phyloP scores from a whole-genome alignment of 805 yeast genomes.

The Lachancea cidri region DNA sequence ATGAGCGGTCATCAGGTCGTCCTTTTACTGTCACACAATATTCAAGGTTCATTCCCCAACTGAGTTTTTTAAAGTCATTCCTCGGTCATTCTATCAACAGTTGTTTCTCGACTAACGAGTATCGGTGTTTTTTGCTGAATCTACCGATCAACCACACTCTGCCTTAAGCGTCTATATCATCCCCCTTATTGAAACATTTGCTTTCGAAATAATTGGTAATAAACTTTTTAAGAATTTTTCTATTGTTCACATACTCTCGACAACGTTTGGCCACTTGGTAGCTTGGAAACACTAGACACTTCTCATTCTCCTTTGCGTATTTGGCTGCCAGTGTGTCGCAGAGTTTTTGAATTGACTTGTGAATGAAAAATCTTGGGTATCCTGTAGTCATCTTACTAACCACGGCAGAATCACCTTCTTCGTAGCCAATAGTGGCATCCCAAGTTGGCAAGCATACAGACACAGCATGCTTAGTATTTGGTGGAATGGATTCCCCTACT shows the following conservation, averaged over 20 bases:
- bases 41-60: no score
- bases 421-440: conserved; percentile 87
- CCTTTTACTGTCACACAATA: no score
- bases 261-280: conserved; percentile 67
- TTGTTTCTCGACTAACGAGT: no score
- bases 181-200: no score
- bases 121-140: no score
- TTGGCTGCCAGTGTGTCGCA: conserved; percentile 47
- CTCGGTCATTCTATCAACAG: no score
- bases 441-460: conserved; percentile 90
- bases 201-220: no score
- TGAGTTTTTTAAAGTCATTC: no score
- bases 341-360: conserved; percentile 50
- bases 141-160: no score
- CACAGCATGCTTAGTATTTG: conserved; percentile 82
- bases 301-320: conserved; percentile 71
- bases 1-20: no score
- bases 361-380: conserved; percentile 79
- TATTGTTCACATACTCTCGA: conserved; percentile 65
- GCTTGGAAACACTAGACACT: conserved; percentile 64
- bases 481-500: conserved; percentile 84
- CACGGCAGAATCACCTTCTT: conserved; percentile 81
- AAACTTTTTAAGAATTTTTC: no score
- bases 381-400: conserved; percentile 75
- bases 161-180: no score